These are phyloP conservation scores for Sungouiozyma intestinalis DNA, from an alignment of 805 yeast species.

Conservation along the genomic window DNA sequence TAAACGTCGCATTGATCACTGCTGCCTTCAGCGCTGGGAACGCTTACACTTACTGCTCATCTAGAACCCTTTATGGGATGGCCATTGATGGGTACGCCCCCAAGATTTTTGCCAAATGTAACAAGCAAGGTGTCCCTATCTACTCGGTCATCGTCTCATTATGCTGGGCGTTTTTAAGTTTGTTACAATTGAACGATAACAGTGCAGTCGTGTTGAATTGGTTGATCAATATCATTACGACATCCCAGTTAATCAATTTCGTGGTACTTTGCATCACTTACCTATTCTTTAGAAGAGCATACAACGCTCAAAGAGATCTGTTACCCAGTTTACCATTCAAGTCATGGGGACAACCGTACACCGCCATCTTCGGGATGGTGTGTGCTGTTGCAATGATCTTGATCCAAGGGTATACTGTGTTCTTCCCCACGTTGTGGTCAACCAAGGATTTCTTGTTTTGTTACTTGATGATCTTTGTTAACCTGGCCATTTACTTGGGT, in stretches of 20 bases:
- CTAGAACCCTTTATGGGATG: constrained; percentile 58
- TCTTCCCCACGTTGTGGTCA: constrained; percentile 57
- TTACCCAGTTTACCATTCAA: constrained; percentile 35
- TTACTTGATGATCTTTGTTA: constrained; percentile 61
- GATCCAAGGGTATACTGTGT: constrained; percentile 60
- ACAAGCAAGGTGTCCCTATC: constrained; percentile 61
- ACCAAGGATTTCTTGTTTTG: constrained; percentile 52
- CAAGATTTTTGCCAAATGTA: constrained; percentile 47
- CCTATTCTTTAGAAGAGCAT: constrained; percentile 51
- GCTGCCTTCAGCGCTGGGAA: constrained; percentile 81
- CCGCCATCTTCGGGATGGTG: constrained; percentile 39
- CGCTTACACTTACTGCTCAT: constrained; percentile 65
- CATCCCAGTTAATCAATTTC: constrained; percentile 57
- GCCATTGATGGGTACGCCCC: constrained; percentile 72
- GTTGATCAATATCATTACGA: constrained; percentile 63
- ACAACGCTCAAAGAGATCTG: constrained; percentile 40
- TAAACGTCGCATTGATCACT: constrained; percentile 65
- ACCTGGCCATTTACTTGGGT: constrained; percentile 35
- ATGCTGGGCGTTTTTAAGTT: constrained; percentile 54
- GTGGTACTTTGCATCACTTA: constrained; percentile 47
- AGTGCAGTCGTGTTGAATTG: constrained; percentile 59
- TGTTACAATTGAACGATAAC: constrained; percentile 49
- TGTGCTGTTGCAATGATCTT: constrained; percentile 42
- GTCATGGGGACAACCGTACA: constrained; percentile 52
- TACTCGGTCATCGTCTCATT: constrained; percentile 41